A percentile compares a stretch with the other conserved stretches of the same genome.
phyloP scores from a whole-genome alignment of 106 monocot species.

The Allium cepa region DNA sequence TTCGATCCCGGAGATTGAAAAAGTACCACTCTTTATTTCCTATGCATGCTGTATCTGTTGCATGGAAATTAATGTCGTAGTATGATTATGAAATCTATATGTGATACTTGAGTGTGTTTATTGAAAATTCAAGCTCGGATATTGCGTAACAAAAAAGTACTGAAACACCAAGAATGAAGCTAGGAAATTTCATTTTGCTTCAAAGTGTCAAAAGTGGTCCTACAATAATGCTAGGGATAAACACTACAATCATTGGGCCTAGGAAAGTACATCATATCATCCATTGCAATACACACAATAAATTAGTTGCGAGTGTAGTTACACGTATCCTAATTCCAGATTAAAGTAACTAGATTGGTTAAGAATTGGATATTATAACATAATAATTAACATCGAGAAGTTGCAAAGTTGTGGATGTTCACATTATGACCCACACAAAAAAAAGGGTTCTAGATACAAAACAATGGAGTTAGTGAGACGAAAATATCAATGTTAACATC shows the following conservation, averaged over 20 bases:
- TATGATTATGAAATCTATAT: neutral
- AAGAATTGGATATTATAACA: neutral
- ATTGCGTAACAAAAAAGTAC: neutral
- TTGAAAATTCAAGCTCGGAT: no score
- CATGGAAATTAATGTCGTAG: neutral
- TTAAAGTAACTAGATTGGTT: no score
- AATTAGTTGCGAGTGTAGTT: no score
- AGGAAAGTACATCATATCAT: neutral
- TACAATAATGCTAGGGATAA: neutral
- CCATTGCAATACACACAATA: neutral
- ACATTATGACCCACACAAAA: neutral
- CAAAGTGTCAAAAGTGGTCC: neutral
- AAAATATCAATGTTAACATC: neutral
- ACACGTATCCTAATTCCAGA: no score
- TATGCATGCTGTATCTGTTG: slow-evolving; percentile 33
- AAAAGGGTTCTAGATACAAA: neutral
- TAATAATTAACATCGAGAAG: neutral
- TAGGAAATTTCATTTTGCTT: neutral
- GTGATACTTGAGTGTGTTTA: neutral
- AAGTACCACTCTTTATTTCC: slow-evolving; percentile 70
- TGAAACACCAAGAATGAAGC: neutral
- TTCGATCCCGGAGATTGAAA: slow-evolving; percentile 46
- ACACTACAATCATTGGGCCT: neutral
- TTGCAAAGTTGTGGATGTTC: neutral
- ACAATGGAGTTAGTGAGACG: neutral